Base-by-base conservation (phyloP, 345 rosid genomes). In the Moricandia moricandioides region DNA sequence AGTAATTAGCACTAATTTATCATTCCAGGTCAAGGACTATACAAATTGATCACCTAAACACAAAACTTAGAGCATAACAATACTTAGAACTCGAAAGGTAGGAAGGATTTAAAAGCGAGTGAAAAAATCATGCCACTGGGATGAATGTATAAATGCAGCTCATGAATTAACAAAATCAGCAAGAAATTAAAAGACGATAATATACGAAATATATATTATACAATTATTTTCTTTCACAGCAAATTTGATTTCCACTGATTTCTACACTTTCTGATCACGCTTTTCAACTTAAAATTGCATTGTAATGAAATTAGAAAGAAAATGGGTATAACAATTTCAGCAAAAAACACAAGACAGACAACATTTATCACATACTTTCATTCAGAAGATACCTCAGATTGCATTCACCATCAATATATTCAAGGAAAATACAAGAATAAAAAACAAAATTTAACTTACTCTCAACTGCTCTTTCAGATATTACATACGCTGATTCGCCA, bases 401-500 rank as follows among this genome's bases (percentile, higher is more conserved):
- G 5, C 57, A 62, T 62, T 63, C 26, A 34, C 33, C 31, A 1
- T 3, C n/a, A 75, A 60, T 31, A 1, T 62, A 10, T 17, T 34
- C 8, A 61, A 35, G 6, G 62, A 49, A 43, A 54, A 65, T 31
- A 13, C 43, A 29, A 11, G 54, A n/a, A 16, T 17, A n/a, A n/a
- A n/a, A n/a, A n/a, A n/a, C n/a, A n/a, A n/a, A n/a, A n/a, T 21
- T 12, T 18, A 14, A 86, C 97, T 88, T 86, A 94, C 98, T 88
- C 78, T 87, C 97, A 54, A 91, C 81, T 11, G 87, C 80, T 73
- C 80, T 84, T 73, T 88, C 98, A 8, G 97, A 86, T 73, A 88
- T 82, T 77, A 76, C 91, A 82, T 81, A 88, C 35, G 80, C 93
- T 52, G 97, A 82, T 84, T 94, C 95, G 63, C 98, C 98, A 74